phyloP scores from a whole-genome alignment of 1,139 yeast species.

The Pneumocystis murina region DNA sequence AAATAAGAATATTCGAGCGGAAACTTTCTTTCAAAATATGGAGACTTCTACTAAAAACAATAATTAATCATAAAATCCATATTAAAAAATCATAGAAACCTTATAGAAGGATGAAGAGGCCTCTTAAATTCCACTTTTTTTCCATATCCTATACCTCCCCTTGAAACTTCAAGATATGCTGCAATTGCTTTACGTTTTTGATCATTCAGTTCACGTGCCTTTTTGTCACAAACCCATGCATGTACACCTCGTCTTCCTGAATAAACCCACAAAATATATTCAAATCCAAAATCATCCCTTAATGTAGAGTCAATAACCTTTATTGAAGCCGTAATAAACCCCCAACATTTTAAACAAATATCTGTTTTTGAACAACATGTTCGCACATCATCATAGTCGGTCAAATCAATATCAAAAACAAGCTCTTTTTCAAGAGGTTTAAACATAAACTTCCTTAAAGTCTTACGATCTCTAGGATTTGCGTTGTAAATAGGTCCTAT shows the following conservation, averaged over 20 bases:
- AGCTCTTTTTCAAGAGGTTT: constrained; percentile 73
- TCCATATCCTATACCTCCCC: constrained; percentile 33
- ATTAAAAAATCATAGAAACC: constrained; percentile 3
- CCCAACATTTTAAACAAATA: constrained; percentile 88
- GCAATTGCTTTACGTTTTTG: constrained; percentile 58
- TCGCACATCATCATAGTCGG: constrained; percentile 86
- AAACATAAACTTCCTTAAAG: constrained; percentile 64
- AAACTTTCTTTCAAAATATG: constrained; percentile 52
- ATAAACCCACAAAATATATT: constrained; percentile 82
- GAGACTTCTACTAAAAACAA: constrained; percentile 30
- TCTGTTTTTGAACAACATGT: constrained; percentile 82
- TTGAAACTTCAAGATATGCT: constrained; percentile 66
- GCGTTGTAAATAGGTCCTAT: constrained; percentile 84
- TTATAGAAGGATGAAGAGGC: constrained; percentile 81
- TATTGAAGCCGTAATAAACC: constrained; percentile 76
- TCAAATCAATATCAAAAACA: constrained; percentile 92
- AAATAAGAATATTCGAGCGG: constrained; percentile 48
- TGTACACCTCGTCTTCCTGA: constrained; percentile 99
- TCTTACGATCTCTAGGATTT: constrained; percentile 71
- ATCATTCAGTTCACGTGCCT: constrained; percentile 67
- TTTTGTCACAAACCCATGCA: constrained; percentile 87
- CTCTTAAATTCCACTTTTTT: constrained; percentile 43
- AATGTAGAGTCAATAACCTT: constrained; percentile 57
- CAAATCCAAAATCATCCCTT: constrained; percentile 77
- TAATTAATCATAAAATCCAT: neutral